These are phyloP conservation scores for Emericellopsis atlantica DNA, from an alignment of 2,329 filamentous ascomycete species.

Conservation along the genomic window DNA sequence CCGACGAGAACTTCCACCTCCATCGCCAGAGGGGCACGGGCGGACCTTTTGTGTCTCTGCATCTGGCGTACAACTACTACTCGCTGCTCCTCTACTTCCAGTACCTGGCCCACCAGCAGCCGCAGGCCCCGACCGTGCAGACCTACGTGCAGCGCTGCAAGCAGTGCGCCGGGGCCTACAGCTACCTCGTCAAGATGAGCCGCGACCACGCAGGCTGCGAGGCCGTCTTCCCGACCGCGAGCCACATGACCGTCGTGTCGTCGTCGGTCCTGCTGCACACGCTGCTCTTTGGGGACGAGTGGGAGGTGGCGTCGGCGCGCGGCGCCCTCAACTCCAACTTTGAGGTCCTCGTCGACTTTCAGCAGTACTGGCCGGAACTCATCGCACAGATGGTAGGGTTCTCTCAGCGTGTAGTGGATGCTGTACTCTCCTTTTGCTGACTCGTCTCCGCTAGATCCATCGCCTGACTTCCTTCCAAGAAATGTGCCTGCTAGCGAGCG, in stretches of 20 bases:
- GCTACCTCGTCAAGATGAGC: background rate
- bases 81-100: slow-evolving; percentile 22
- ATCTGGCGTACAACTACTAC: slow-evolving; percentile 23
- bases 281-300: background rate
- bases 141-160: background rate
- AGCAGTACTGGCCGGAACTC: background rate
- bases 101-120: slow-evolving; percentile 13
- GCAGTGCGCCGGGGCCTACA: background rate
- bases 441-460: background rate
- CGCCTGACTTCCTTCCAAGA: background rate
- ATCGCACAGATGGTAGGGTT: too few species aligned
- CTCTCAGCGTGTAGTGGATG: background rate
- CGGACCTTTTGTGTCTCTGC: slow-evolving; percentile 19
- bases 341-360: background rate
- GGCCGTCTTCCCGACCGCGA: background rate
- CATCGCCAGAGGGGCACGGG: slow-evolving; percentile 13
- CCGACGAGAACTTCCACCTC: slow-evolving; percentile 7
- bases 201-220: background rate
- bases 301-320: background rate
- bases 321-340: background rate
- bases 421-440: background rate
- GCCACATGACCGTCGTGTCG: background rate
- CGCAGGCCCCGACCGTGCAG: background rate
- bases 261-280: background rate
- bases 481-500: background rate